These are phyloP conservation scores for Kwoniella mangroviensis DNA, from an alignment of 768 basidiomycete genomes.

Conservation along the genomic window DNA sequence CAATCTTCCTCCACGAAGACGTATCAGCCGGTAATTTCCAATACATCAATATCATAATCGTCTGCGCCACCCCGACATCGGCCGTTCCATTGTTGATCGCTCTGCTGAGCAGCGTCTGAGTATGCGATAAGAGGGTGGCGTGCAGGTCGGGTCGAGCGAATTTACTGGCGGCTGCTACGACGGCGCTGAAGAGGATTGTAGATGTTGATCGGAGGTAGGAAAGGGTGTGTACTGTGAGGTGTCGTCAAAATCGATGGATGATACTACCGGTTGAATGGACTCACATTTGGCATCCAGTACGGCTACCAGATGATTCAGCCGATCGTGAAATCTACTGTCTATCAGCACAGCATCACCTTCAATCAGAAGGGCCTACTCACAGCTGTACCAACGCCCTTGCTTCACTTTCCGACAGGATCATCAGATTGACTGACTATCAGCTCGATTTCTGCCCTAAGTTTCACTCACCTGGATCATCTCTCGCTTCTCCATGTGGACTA, in stretches of 20 bases:
- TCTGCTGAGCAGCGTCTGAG: constrained; percentile 73
- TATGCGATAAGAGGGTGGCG: constrained; percentile 71
- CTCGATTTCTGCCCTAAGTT: neutral
- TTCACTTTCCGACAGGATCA: constrained; percentile 30
- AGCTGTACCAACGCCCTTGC: constrained; percentile 26
- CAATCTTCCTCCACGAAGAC: constrained; percentile 39
- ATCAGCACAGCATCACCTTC: no score
- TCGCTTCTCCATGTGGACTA: neutral
- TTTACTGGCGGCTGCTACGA: constrained; percentile 82
- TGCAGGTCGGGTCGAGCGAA: constrained; percentile 76
- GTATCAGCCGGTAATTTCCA: constrained; percentile 88
- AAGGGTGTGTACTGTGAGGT: constrained; percentile 68
- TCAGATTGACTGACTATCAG: constrained; percentile 31
- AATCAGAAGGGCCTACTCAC: constrained; percentile 5
- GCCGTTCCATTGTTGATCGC: constrained; percentile 81
- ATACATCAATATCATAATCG: constrained; percentile 84
- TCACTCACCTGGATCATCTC: constrained; percentile 31
- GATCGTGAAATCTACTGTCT: constrained; percentile 34
- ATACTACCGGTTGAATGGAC: neutral
- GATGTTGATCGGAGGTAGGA: constrained; percentile 77
- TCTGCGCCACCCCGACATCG: constrained; percentile 84
- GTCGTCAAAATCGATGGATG: constrained; percentile 8
- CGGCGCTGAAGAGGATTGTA: constrained; percentile 80
- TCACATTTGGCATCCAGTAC: constrained; percentile 35
- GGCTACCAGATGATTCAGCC: constrained; percentile 37